Base-by-base conservation (phyloP, 2,329 filamentous ascomycete species). In the Sphaerulina musiva region DNA sequence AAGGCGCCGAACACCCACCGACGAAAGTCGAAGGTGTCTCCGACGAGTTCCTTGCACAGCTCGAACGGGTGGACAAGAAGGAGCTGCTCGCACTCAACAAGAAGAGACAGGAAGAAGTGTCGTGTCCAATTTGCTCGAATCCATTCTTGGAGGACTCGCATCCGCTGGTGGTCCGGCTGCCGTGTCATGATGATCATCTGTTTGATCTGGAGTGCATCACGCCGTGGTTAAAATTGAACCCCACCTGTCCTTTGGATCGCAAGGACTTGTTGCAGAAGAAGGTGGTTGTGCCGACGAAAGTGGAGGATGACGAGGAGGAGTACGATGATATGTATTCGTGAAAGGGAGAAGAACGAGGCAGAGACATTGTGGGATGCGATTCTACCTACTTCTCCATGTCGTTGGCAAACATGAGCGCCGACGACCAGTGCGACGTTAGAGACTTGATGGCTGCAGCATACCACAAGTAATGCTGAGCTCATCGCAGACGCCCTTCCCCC, bases 181-280 rank as follows among this genome's bases (percentile, higher is more conserved):
- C 82, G 8, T 85, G 82, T 60, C 80, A 84, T 65, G 73, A 77
- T 12, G 77, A 77, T 38, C 82, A 85, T 66, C 63, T 80, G 17
- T 85, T 84, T 68, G 82, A 85, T 69, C 67, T 85, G 26, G 82
- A 85, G 62, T 85, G 82, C 67, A 80, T 85, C 57, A 70, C 76
- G 54, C 82, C 82, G 0, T 85, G 82, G 82, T 68, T 85, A 58
- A 78, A 83, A 59, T 71, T 85, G 52, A 80, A 83, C 58, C 79
- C 80, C 7, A 84, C 81, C 17, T 85, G 82, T 69, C 82, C 82
- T 14, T 72, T 85, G 46, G 81, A 84, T 65, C 74, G 82, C 48
- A 75, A 77, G 64, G 77, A 80, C 65, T 72, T 85, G 55, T 71
- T 79, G 14, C 81, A 82, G 70, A 68, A 78, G 14, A 81, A 82